A percentile compares a stretch with the other conserved stretches of the same genome.
Evolutionary conservation across 1,284 basidiomycete genomes (phyloP).

Genomic region (Cryptococcus jaspeensis): DNA sequence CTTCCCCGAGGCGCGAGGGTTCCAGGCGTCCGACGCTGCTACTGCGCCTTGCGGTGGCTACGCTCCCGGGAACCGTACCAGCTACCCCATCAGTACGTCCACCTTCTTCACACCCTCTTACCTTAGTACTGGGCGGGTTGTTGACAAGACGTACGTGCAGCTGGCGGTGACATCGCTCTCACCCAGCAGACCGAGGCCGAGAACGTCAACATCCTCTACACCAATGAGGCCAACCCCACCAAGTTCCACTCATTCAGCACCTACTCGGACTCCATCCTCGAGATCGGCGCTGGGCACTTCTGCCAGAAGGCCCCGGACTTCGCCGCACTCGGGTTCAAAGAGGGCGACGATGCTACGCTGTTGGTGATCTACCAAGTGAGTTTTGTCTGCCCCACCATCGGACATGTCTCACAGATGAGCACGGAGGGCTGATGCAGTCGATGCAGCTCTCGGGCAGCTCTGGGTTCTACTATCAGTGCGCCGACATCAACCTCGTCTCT

Average conservation of each 20-base stretch:
- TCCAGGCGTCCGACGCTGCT: conserved; percentile 18
- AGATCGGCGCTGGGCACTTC: conserved; percentile 30
- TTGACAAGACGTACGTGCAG: conserved; percentile 1
- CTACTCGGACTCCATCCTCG: conserved; percentile 24
- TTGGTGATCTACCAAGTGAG: conserved; percentile 30
- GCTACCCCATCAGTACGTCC: conserved; percentile 23
- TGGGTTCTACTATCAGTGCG: conserved; percentile 29
- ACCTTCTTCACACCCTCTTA: neutral
- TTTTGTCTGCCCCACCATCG: neutral
- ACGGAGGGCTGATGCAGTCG: neutral
- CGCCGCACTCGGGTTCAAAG: conserved; percentile 22
- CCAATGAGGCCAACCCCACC: conserved; percentile 24
- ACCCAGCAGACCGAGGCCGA: conserved; percentile 14
- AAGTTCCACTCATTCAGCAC: conserved; percentile 31
- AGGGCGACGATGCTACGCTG: conserved; percentile 32
- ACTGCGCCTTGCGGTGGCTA: conserved; percentile 28
- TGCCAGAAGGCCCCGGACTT: conserved; percentile 38
- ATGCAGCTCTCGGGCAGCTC: conserved; percentile 15
- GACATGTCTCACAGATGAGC: neutral
- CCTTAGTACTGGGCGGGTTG: neutral
- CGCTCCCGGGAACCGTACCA: conserved; percentile 12
- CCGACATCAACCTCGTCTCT: conserved; percentile 31
- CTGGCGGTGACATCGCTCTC: conserved; percentile 27
- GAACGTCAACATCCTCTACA: conserved; percentile 28
- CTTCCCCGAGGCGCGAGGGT: conserved; percentile 26